Evolutionary conservation across 352 stramenopile genomes (phyloP).

Genomic region (Lagenidium sp.): DNA sequence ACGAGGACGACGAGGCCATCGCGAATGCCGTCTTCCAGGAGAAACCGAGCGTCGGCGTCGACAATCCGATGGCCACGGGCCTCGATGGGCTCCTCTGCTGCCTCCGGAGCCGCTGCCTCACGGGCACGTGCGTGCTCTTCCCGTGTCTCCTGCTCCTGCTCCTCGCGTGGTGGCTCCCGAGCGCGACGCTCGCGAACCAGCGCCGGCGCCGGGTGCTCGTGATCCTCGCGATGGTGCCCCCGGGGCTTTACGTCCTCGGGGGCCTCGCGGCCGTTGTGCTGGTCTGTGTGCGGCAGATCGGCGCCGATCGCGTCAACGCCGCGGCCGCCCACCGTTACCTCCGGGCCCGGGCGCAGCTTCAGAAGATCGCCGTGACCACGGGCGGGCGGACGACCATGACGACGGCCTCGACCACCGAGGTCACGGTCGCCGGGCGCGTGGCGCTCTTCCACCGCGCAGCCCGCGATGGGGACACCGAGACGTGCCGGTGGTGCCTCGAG

Average conservation of each 20-base stretch:
- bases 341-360: conserved; percentile 19
- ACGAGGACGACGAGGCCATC: conserved; percentile 16
- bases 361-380: conserved; percentile 48
- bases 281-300: conserved; percentile 43
- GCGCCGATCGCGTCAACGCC: conserved; percentile 43
- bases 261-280: conserved; percentile 27
- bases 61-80: conserved; percentile 18
- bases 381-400: conserved; percentile 11
- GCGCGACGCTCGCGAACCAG: too few species aligned
- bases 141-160: conserved; percentile 48
- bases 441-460: conserved; percentile 57
- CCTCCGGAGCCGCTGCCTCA: conserved; percentile 49
- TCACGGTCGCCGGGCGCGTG: conserved; percentile 36
- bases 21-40: conserved; percentile 63
- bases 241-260: conserved; percentile 23
- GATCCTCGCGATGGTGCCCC: conserved; percentile 31
- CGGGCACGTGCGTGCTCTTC: conserved; percentile 37
- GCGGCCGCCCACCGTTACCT: conserved; percentile 50
- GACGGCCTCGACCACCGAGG: conserved; percentile 20
- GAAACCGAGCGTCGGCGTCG: conserved; percentile 17
- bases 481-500: conserved; percentile 45
- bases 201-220: conserved; percentile 32
- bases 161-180: conserved; percentile 20
- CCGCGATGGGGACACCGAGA: conserved; percentile 28
- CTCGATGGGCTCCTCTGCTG: conserved; percentile 56